phyloP scores from a whole-genome alignment of 352 stramenopile species.

The Globisporangium emineosum region DNA sequence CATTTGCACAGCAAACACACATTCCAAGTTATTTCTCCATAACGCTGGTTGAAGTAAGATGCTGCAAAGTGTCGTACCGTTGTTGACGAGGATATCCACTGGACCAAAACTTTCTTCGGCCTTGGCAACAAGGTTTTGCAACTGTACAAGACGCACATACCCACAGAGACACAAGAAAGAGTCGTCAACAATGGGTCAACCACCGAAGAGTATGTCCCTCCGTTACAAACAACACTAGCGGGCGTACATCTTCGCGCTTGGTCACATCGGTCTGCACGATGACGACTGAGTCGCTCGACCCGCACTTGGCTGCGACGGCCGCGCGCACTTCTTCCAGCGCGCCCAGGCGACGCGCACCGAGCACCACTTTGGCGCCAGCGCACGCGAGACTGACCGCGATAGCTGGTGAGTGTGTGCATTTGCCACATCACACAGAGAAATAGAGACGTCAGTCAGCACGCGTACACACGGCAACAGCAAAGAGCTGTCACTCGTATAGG shows the following conservation, averaged over 20 bases:
- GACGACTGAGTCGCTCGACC: constrained; percentile 29
- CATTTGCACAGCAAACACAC: not conserved
- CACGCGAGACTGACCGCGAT: constrained; percentile 73
- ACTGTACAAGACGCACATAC: constrained; percentile 9
- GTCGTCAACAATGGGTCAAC: not conserved
- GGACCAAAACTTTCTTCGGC: constrained; percentile 60
- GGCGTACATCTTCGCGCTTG: constrained; percentile 48
- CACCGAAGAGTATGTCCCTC: not conserved
- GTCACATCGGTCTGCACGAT: constrained; percentile 66
- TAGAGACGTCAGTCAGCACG: not conserved
- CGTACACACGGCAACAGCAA: not conserved
- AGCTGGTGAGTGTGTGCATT: constrained; percentile 16
- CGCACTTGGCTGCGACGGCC: constrained; percentile 28
- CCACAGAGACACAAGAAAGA: not conserved
- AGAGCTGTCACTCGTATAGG: not conserved
- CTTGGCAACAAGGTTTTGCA: constrained; percentile 57
- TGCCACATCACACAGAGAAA: not conserved
- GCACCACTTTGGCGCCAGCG: constrained; percentile 76
- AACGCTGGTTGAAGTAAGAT: not conserved
- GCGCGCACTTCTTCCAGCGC: constrained; percentile 47
- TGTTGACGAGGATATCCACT: constrained; percentile 90
- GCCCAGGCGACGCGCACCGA: constrained; percentile 72
- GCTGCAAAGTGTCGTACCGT: constrained; percentile 28
- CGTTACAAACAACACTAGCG: not conserved
- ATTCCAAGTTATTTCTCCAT: not conserved